Evolutionary conservation across 768 basidiomycete genomes (phyloP), one percentile per base, ranked within the genome.

Genomic region (Candolleomyces aberdarensis): DNA sequence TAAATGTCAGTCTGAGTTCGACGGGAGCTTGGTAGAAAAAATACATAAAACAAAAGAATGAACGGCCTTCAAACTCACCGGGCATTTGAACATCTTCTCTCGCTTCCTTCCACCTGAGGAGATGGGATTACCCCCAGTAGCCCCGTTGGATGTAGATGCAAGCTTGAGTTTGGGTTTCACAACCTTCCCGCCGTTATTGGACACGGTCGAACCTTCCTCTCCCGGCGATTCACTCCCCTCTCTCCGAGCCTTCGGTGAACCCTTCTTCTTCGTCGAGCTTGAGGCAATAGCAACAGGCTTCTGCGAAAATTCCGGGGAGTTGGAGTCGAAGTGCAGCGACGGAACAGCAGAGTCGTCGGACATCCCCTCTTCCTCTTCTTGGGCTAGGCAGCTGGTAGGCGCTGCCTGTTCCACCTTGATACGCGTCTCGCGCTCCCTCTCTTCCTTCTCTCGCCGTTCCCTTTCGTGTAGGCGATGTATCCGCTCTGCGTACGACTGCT

Each of bases 31-130:
- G 26, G 26, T 26, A 3, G 1, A 26, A 2, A 26, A 26, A 26
- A 26, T 26, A 26, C n/a, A n/a, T n/a, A n/a, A n/a, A n/a, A 36
- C 49, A 43, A 22, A 60, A 49, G n/a, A 43, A 51, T 22, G 39
- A 54, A 31, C 7, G 26, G 26, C 26, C 26, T 26, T 51, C 9
- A 74, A 11, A 36, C 80, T 62, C 71, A 83, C 82, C 53, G 80
- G 80, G 68, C 82, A 85, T 60, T 74, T 77, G 71, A 73, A 82
- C 56, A 70, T 66, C 71, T 81, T 83, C 67, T 80, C 80, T 54
- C 80, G 61, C 62, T 70, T 68, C 63, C 69, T 63, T 17, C 58
- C 54, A 15, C 15, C 17, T 6, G 52, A 1, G 3, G 52, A 54
- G 5, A 54, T 10, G 26, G 26, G 56, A 58, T 56, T 36, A 19